Evolutionary conservation across 129 eudicot species (phyloP), one percentile per base, ranked within the genome.

Genomic region (Saussurea involucrata): DNA sequence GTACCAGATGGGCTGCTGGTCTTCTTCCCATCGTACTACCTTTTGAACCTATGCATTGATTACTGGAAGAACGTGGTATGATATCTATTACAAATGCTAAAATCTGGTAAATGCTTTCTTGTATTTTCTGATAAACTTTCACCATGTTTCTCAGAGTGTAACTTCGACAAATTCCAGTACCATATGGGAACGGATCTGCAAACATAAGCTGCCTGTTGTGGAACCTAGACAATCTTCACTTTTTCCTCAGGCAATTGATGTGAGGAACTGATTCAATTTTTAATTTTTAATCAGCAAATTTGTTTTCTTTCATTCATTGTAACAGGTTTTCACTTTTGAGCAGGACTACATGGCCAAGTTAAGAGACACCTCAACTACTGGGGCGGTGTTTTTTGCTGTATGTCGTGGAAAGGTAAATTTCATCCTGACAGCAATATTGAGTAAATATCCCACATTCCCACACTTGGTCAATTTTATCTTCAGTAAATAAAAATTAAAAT

Each of bases 141-240:
- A 63, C 77, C 28, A 5, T 78, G 46, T 80, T 37, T 63, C 81
- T 28, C 79, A 95, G 98, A 81, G 81, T 79, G 85, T 63, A 76
- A 86, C 66, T 61, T 74, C 86, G 68, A 72, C 87, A 60, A 87
- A 68, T 78, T 87, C 90, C 24, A 81, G 82, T 72, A 82, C 98
- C 34, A 82, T 91, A 40, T 95, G 98, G 98, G 97, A 95, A 83
- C 85, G 98, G 71, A 91, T 95, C 61, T 95, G 98, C 87, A 89
- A 83, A 84, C 87, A 87, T 60, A 95, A 95, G 87, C 81, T 78
- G 63, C 98, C 98, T 75, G 97, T 95, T 40, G 90, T 95, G 74
- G 98, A 95, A 85, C 98, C 98, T 73, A 89, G 97, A 72, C 96
- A 95, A 83, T 88, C 98, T 76, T 89, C 98, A 34, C 88, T 95